phyloP scores from a whole-genome alignment of 768 basidiomycete genomes.

The Hericium coralloides region DNA sequence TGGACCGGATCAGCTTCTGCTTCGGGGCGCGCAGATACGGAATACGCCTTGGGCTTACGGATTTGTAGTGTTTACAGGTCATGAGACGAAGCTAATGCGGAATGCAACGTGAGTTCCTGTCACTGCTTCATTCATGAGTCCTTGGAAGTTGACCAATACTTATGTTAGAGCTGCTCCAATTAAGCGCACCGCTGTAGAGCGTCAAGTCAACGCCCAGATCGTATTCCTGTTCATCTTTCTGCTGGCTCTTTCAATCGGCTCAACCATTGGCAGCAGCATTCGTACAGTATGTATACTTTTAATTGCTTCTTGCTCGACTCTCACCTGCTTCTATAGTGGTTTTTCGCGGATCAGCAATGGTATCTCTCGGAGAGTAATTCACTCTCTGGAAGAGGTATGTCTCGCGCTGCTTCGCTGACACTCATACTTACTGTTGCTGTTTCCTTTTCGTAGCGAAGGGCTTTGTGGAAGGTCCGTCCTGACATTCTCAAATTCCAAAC shows the following conservation, averaged over 20 bases:
- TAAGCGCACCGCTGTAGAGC: slow-evolving; percentile 92
- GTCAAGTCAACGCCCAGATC: slow-evolving; percentile 94
- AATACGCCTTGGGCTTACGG: slow-evolving; percentile 98
- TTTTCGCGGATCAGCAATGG: slow-evolving; percentile 83
- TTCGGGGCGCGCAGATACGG: slow-evolving; percentile 90
- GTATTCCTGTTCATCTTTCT: slow-evolving; percentile 88
- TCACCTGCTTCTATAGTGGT: slow-evolving; percentile 47
- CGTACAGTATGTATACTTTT: slow-evolving; percentile 42
- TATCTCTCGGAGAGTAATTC: slow-evolving; percentile 65
- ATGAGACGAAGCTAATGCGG: slow-evolving; percentile 97
- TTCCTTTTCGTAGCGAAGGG: slow-evolving; percentile 41
- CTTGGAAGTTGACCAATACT: not conserved
- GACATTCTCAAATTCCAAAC: too few relatives aligned
- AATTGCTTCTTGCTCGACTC: not conserved
- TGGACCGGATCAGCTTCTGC: slow-evolving; percentile 88
- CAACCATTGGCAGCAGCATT: slow-evolving; percentile 88
- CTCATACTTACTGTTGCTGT: slow-evolving; percentile 2
- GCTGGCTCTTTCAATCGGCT: slow-evolving; percentile 80
- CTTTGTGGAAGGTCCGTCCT: slow-evolving; percentile 70
- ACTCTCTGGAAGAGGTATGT: slow-evolving; percentile 52
- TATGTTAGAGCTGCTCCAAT: slow-evolving; percentile 78
- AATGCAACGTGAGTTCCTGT: slow-evolving; percentile 79
- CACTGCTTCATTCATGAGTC: not conserved
- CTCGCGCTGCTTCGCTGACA: not conserved
- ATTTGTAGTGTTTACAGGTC: slow-evolving; percentile 88